Conservation (phyloP, 192 early-diverging fungal genomes). For the Gryganskiella cystojenkinii region DNA sequence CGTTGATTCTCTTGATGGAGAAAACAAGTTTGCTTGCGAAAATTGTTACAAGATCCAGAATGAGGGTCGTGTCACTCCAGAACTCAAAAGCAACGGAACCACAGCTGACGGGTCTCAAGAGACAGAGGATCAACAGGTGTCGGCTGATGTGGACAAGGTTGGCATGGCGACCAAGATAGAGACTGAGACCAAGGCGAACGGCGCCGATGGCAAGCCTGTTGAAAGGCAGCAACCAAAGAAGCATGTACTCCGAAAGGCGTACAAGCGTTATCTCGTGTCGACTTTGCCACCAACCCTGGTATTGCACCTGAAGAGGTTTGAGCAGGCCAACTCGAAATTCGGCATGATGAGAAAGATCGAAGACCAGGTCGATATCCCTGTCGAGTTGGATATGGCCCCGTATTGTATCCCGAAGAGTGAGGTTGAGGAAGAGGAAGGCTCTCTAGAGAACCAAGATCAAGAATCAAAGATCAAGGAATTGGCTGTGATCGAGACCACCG, state of each 20-base stretch:
- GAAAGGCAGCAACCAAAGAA: conserved; percentile 12
- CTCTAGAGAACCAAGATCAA: background rate
- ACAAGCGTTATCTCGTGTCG: conserved; percentile 52
- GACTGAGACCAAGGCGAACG: background rate
- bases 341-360: conserved; percentile 52
- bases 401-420: conserved; percentile 45
- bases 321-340: conserved; percentile 34
- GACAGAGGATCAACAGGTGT: background rate
- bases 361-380: conserved; percentile 48
- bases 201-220: background rate
- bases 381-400: conserved; percentile 45
- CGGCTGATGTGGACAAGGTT: conserved; percentile 2
- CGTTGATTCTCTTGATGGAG: conserved; percentile 71
- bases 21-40: conserved; percentile 72
- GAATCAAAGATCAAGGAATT: conserved; percentile 8
- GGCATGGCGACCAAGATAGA: background rate
- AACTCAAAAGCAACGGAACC: background rate
- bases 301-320: conserved; percentile 56
- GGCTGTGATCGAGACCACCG: background rate
- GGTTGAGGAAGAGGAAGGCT: conserved; percentile 19
- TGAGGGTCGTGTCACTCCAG: background rate
- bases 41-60: conserved; percentile 61
- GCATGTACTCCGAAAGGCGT: conserved; percentile 42
- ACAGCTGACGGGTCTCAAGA: background rate
- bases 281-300: conserved; percentile 51